phyloP scores from a whole-genome alignment of 306 rosid species.

The Dalbergia cultrata region DNA sequence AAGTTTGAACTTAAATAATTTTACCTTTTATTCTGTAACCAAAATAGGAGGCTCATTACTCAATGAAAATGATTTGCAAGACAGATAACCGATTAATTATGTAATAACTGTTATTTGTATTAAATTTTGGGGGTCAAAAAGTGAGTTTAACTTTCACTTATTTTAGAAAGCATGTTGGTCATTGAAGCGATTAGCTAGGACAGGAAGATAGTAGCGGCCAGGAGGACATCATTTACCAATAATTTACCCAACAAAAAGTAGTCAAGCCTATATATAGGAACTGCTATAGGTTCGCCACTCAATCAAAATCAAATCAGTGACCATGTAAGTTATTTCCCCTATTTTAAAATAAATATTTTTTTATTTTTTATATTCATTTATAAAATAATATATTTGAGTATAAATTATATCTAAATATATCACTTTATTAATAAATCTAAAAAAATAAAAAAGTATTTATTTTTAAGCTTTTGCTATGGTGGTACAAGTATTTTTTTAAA shows the following conservation, averaged over 20 bases:
- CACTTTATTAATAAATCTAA: too few species aligned
- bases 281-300: constrained; percentile 45
- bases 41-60: constrained; percentile 45
- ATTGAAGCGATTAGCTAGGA: constrained; percentile 41
- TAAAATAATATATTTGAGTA: too few species aligned
- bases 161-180: constrained; percentile 53
- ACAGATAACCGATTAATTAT: constrained; percentile 30
- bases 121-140: constrained; percentile 47
- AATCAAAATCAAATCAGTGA: constrained; percentile 49
- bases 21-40: constrained; percentile 34
- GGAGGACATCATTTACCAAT: constrained; percentile 54
- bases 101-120: constrained; percentile 30
- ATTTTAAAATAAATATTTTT: too few species aligned
- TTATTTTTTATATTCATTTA: too few species aligned
- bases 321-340: neutral
- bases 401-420: too few species aligned
- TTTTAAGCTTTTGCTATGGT: too few species aligned
- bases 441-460: too few species aligned
- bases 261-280: constrained; percentile 57
- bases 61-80: constrained; percentile 49
- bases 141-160: constrained; percentile 52
- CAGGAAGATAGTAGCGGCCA: constrained; percentile 2
- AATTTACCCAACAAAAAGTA: constrained; percentile 62
- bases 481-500: too few species aligned
- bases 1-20: constrained; percentile 32